phyloP scores from a whole-genome alignment of 306 rosid species.

The Cucurbita maxima region DNA sequence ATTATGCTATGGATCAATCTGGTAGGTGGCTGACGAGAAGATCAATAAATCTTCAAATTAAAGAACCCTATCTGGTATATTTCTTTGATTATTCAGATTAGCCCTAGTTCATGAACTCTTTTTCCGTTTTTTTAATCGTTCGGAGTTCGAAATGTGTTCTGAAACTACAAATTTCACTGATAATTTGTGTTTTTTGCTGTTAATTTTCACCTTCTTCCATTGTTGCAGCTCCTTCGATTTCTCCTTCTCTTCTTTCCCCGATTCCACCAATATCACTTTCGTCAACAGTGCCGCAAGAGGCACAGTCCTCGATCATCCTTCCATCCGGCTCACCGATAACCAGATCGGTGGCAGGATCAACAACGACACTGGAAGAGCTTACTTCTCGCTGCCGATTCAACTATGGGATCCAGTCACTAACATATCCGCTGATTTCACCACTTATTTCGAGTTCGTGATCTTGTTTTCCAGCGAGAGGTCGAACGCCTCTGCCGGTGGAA shows the following conservation, averaged over 20 bases:
- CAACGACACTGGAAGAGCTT: conserved; percentile 6
- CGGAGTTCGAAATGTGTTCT: background rate
- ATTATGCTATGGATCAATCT: background rate
- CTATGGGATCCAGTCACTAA: conserved; percentile 1
- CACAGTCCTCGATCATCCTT: background rate
- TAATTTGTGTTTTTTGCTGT: background rate
- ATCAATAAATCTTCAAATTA: background rate
- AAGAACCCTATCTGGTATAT: background rate
- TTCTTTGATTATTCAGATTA: background rate
- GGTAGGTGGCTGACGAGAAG: background rate
- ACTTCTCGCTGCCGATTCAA: background rate
- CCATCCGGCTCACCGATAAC: conserved; percentile 1
- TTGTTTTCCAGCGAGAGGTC: background rate
- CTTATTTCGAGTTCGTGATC: background rate
- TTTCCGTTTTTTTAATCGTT: background rate
- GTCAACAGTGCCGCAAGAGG: background rate
- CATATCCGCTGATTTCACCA: background rate
- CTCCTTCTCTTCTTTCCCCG: conserved; percentile 7
- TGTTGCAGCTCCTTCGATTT: background rate
- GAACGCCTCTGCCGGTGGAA: background rate
- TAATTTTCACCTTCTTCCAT: background rate
- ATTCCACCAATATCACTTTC: background rate
- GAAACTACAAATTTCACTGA: background rate
- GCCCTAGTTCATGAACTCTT: background rate
- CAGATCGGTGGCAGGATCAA: background rate